These are phyloP conservation scores for Inonotus obliquus DNA, from an alignment of 1,284 basidiomycete species.

Conservation along the genomic window DNA sequence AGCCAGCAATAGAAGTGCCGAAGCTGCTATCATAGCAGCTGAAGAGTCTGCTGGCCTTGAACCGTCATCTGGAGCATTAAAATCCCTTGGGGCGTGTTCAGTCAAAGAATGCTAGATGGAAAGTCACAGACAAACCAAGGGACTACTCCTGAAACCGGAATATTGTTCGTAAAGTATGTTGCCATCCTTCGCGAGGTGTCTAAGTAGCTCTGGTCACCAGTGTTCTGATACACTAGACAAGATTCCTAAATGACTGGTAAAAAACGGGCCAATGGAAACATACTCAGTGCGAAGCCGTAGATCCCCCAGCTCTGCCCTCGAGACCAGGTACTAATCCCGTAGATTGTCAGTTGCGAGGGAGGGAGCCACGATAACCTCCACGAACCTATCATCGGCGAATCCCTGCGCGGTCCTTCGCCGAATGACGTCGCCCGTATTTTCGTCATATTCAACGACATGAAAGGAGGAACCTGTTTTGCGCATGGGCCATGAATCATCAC, in stretches of 20 bases:
- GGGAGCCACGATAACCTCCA: neutral
- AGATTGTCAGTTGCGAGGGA: neutral
- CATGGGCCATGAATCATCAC: neutral
- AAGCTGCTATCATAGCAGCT: conserved; percentile 56
- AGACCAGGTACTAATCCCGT: conserved; percentile 56
- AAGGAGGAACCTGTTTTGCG: conserved; percentile 46
- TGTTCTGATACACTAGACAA: conserved; percentile 51
- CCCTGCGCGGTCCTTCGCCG: conserved; percentile 55
- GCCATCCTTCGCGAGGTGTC: conserved; percentile 53
- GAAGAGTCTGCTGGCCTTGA: conserved; percentile 63
- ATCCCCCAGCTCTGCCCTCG: conserved; percentile 69
- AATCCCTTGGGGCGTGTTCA: conserved; percentile 45
- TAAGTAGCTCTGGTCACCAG: conserved; percentile 45
- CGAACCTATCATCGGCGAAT: conserved; percentile 48
- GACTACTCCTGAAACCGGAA: conserved; percentile 54
- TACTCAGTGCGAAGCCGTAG: conserved; percentile 66
- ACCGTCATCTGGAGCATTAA: conserved; percentile 53
- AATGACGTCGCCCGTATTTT: conserved; percentile 55
- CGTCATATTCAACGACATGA: conserved; percentile 66
- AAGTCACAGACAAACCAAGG: conserved; percentile 44
- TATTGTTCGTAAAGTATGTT: conserved; percentile 48
- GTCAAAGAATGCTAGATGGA: neutral
- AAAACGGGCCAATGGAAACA: conserved; percentile 21
- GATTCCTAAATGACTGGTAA: neutral
- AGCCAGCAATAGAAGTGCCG: conserved; percentile 52